A percentile compares a stretch with the other conserved stretches of the same genome.
Evolutionary conservation across 225 moss, liverwort and hornwort genomes (phyloP).

Genomic region (Climacium dendroides): DNA sequence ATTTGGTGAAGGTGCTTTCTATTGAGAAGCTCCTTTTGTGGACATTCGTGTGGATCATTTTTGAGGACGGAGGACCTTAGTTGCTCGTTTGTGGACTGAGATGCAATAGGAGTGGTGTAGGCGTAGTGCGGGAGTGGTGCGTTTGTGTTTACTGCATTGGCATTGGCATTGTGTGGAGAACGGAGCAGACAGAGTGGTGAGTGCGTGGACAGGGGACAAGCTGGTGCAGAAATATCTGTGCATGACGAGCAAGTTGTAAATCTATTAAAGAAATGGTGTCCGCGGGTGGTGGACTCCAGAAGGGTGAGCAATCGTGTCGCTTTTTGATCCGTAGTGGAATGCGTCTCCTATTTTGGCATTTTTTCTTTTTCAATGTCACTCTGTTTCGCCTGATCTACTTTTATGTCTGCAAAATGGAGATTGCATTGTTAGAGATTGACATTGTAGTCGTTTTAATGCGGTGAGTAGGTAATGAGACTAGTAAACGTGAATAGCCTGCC

Average conservation of each 20-base stretch:
- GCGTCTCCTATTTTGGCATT: neutral
- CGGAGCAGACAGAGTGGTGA: neutral
- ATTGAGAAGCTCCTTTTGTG: neutral
- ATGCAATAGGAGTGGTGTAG: neutral
- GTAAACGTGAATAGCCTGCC: neutral
- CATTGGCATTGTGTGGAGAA: slow-evolving; percentile 8
- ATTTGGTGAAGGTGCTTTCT: neutral
- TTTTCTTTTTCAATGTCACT: neutral
- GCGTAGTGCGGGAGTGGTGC: neutral
- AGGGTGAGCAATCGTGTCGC: slow-evolving; percentile 11
- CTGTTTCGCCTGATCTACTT: neutral
- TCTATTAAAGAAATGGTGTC: slow-evolving; percentile 24
- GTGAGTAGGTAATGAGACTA: neutral
- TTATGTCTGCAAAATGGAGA: neutral
- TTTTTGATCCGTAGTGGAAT: neutral
- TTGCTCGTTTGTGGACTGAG: neutral
- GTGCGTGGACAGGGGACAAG: neutral
- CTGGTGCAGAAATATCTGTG: slow-evolving; percentile 1
- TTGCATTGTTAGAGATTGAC: neutral
- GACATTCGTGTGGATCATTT: neutral
- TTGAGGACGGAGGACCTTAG: neutral
- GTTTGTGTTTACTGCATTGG: neutral
- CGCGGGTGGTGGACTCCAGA: slow-evolving; percentile 26
- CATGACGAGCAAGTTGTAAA: slow-evolving; percentile 33
- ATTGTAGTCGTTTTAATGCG: neutral